Percentiles rank a stretch among this genome's conserved stretches.
These are phyloP conservation scores for Myxozyma neotropica DNA, from an alignment of 805 yeast species.

Conservation along the genomic window DNA sequence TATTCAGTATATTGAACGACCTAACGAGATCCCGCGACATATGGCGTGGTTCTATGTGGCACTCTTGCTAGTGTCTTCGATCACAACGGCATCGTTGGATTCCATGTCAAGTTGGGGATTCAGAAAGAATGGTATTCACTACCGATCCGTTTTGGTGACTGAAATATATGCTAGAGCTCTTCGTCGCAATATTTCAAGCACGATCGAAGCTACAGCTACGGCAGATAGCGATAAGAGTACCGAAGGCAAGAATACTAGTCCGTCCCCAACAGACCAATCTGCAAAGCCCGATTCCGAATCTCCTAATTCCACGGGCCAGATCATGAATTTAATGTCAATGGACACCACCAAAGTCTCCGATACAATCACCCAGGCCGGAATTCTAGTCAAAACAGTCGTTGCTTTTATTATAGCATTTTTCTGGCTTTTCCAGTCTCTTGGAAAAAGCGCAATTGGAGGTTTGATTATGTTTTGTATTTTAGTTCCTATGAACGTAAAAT, in stretches of 20 bases:
- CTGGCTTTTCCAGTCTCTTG: slow-evolving; percentile 7
- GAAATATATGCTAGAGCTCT: slow-evolving; percentile 91
- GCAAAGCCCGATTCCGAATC: slow-evolving; percentile 31
- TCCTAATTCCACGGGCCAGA: slow-evolving; percentile 6
- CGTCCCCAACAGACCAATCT: neutral
- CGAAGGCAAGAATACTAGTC: neutral
- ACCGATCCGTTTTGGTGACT: slow-evolving; percentile 84
- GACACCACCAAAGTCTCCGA: slow-evolving; percentile 16
- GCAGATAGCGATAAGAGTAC: neutral
- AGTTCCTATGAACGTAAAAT: slow-evolving; percentile 70
- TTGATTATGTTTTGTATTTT: slow-evolving; percentile 2
- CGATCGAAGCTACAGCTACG: slow-evolving; percentile 64
- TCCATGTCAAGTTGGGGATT: slow-evolving; percentile 87
- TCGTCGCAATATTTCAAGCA: slow-evolving; percentile 55
- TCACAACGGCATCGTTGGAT: slow-evolving; percentile 53
- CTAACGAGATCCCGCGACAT: slow-evolving; percentile 56
- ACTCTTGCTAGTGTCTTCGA: slow-evolving; percentile 58
- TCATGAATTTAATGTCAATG: slow-evolving; percentile 67
- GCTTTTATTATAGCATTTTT: slow-evolving; percentile 6
- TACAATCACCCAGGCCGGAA: slow-evolving; percentile 2
- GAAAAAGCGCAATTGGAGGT: slow-evolving; percentile 20
- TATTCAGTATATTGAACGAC: slow-evolving; percentile 80
- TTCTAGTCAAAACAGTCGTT: slow-evolving; percentile 45
- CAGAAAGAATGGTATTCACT: slow-evolving; percentile 85
- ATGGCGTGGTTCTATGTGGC: slow-evolving; percentile 70